A percentile compares a stretch with the other conserved stretches of the same genome.
phyloP scores from a whole-genome alignment of 345 rosid species.

The Arabis alpina region DNA sequence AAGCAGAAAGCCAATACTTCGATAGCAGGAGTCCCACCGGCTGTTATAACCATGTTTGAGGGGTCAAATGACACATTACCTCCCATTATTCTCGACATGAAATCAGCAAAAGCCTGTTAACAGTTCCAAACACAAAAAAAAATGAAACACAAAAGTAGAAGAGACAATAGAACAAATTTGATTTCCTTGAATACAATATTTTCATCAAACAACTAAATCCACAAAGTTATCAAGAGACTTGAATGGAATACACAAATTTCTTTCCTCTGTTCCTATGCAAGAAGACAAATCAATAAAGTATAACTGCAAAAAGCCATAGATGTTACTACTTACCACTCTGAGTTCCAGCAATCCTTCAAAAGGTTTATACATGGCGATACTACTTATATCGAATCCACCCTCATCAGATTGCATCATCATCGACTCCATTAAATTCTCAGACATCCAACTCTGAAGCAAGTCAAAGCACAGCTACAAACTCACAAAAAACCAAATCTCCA shows the following conservation, averaged over 20 bases:
- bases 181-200: background rate
- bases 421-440: constrained; percentile 58
- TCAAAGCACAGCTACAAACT: constrained; percentile 73
- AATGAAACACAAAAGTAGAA: background rate
- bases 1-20: constrained; percentile 85
- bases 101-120: constrained; percentile 79
- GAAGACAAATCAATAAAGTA: background rate
- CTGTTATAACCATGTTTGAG: constrained; percentile 66
- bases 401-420: constrained; percentile 49
- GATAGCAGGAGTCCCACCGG: constrained; percentile 90
- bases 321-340: constrained; percentile 64
- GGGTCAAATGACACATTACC: constrained; percentile 65
- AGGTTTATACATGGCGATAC: constrained; percentile 74
- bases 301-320: no score
- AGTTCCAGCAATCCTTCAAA: constrained; percentile 68
- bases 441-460: constrained; percentile 84
- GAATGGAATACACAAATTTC: background rate
- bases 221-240: no score
- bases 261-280: background rate
- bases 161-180: background rate
- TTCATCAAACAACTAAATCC: no score
- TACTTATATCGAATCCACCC: constrained; percentile 58
- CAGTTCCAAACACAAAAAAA: background rate
- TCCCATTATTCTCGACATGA: constrained; percentile 72
- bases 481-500: background rate